Conservation (phyloP, 1,284 basidiomycete genomes). For the Austroboletus novae-zelandiae region DNA sequence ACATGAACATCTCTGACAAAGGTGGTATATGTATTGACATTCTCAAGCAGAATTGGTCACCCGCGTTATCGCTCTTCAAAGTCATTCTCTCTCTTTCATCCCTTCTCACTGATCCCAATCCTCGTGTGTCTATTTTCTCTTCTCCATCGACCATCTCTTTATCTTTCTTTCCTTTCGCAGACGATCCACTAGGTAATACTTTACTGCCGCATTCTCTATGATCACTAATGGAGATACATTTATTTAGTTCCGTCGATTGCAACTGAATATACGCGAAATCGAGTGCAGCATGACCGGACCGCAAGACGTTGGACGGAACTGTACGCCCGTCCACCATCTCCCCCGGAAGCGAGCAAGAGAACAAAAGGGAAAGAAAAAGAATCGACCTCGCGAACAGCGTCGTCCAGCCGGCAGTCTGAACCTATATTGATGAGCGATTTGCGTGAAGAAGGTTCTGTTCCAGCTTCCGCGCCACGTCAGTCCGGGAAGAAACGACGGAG, state of each 20-base stretch:
- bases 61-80: conserved; percentile 87
- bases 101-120: conserved; percentile 87
- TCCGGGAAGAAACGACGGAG: conserved; percentile 28
- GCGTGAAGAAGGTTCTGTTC: conserved; percentile 35
- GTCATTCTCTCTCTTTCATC: conserved; percentile 87
- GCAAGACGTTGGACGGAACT: conserved; percentile 51
- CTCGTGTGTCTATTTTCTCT: conserved; percentile 50
- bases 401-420: conserved; percentile 21
- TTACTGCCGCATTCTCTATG: not conserved
- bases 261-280: conserved; percentile 62
- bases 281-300: conserved; percentile 55
- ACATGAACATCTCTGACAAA: conserved; percentile 86
- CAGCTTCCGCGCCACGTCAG: not conserved
- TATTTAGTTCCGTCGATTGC: conserved; percentile 68
- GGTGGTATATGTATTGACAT: conserved; percentile 79
- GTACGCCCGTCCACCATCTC: conserved; percentile 41
- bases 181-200: conserved; percentile 64
- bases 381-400: conserved; percentile 2
- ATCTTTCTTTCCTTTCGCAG: conserved; percentile 35
- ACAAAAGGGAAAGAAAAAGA: conserved; percentile 40
- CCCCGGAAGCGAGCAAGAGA: conserved; percentile 29
- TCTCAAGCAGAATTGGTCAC: conserved; percentile 88
- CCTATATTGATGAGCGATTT: conserved; percentile 52
- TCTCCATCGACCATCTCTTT: not conserved
- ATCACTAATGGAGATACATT: not conserved